Base-by-base conservation (phyloP, 768 basidiomycete genomes). In the Kwoniella pini region DNA sequence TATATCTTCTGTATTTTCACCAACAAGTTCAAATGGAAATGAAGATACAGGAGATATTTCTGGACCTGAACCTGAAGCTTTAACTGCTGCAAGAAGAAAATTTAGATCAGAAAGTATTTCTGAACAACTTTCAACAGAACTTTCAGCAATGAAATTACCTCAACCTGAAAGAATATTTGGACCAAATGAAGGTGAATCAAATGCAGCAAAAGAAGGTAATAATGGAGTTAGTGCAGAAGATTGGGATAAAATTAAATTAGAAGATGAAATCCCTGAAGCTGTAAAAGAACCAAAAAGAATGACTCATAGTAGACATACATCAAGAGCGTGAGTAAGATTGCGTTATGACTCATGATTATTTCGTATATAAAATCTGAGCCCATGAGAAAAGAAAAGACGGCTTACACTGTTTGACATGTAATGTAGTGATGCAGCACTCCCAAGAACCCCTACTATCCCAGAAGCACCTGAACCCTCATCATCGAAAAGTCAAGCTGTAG, bases 91-190 rank as follows among this genome's bases (percentile, higher is more conserved):
- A 3, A 50, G 67, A 12, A 52, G 63, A 30, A 67, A 72, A 22
- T 61, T 56, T 7, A 61, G 77, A 15, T 60, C 69, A 2, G 77
- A 78, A 54, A 66, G 65, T 30, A 62, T 77, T 52, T 75, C 74
- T 9, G 76, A 75, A 57, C 72, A 79, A 56, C 60, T 79, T 1
- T 63, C 60, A 9, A 58, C 64, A 6, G 38, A 55, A 10, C 63
- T 79, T 28, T 64, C 71, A 27, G 55, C 65, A 44, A 80, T 80
- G 79, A 72, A 74, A 15, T 48, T 79, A 7, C 75, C 77, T 38
- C 71, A 74, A 51, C 78, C 77, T 5, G 78, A 79, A 56, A 54
- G 69, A 43, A 76, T 77, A 57, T 78, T 76, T 55, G 71, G 75
- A 12, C 65, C 62, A 0, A 62, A 75, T 31, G 77, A 76, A 12